These are phyloP conservation scores for Tricholoma saponaceum DNA, from an alignment of 768 basidiomycete genomes.

Conservation along the genomic window DNA sequence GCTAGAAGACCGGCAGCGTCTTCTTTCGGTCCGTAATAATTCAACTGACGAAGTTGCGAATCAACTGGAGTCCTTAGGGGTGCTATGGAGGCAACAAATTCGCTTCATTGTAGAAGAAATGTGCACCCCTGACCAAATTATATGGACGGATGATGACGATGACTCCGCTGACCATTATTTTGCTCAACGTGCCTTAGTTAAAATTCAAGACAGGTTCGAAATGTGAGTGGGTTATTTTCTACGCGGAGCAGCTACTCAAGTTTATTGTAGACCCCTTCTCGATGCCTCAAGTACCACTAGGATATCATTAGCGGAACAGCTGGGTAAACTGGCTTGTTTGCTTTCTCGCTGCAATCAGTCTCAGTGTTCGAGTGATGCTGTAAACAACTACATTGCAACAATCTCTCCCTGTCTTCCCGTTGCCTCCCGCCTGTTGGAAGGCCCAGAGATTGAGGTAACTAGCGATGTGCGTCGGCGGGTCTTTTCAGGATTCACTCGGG, in stretches of 20 bases:
- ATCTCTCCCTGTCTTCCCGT: slow-evolving; percentile 32
- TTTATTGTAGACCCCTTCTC: slow-evolving; percentile 30
- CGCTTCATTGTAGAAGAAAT: slow-evolving; percentile 32
- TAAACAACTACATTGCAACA: slow-evolving; percentile 21
- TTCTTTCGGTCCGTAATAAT: neutral
- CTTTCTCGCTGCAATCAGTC: slow-evolving; percentile 31
- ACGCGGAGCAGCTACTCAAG: neutral
- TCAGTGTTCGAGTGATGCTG: slow-evolving; percentile 22
- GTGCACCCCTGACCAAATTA: slow-evolving; percentile 38
- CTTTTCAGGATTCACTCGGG: slow-evolving; percentile 35
- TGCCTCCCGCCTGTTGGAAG: slow-evolving; percentile 40
- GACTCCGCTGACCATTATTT: slow-evolving; percentile 37
- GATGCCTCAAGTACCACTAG: slow-evolving; percentile 27
- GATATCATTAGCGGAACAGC: slow-evolving; percentile 25
- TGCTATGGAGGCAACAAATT: slow-evolving; percentile 31
- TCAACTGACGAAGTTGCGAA: neutral
- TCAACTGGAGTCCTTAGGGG: neutral
- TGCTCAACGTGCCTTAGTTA: slow-evolving; percentile 39
- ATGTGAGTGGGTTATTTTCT: slow-evolving; percentile 23
- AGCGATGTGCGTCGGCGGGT: slow-evolving; percentile 39
- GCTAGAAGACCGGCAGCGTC: slow-evolving; percentile 7
- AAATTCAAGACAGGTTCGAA: slow-evolving; percentile 39
- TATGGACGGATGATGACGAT: slow-evolving; percentile 57
- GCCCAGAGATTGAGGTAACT: slow-evolving; percentile 42
- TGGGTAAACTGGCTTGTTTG: slow-evolving; percentile 33